A percentile compares a stretch with the other conserved stretches of the same genome.
Conservation (phyloP, 2,329 filamentous ascomycete genomes). For the Paradendryphiella salina region DNA sequence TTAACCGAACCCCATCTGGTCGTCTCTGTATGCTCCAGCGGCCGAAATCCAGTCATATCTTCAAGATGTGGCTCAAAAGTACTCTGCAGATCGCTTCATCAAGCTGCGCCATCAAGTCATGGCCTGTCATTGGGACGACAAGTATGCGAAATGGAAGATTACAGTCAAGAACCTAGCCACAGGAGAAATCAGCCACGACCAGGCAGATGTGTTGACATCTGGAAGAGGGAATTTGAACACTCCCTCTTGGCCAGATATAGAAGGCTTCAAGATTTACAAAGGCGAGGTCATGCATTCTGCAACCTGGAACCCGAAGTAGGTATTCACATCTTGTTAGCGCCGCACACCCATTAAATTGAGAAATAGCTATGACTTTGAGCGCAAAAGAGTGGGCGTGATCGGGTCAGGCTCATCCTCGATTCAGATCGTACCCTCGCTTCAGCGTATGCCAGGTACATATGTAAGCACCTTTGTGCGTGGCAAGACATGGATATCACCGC, state of each 20-base stretch:
- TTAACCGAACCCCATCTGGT: slow-evolving; percentile 50
- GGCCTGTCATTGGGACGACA: slow-evolving; percentile 41
- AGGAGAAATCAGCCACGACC: slow-evolving; percentile 31
- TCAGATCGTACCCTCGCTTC: slow-evolving; percentile 48
- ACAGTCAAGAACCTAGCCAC: slow-evolving; percentile 40
- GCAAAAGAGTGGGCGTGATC: slow-evolving; percentile 44
- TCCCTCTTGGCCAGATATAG: slow-evolving; percentile 41
- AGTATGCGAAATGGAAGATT: slow-evolving; percentile 44
- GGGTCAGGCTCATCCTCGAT: slow-evolving; percentile 47
- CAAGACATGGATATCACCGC: slow-evolving; percentile 44
- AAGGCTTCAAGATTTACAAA: slow-evolving; percentile 37
- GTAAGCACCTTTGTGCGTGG: slow-evolving; percentile 41
- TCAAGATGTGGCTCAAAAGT: slow-evolving; percentile 41
- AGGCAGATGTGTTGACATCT: slow-evolving; percentile 37
- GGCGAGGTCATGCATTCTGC: slow-evolving; percentile 46
- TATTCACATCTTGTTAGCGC: not conserved
- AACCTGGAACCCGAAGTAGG: slow-evolving; percentile 41
- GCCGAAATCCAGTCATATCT: slow-evolving; percentile 47
- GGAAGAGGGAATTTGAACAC: slow-evolving; percentile 42
- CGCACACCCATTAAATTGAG: slow-evolving; percentile 3
- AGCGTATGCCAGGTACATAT: slow-evolving; percentile 38
- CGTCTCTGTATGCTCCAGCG: slow-evolving; percentile 47
- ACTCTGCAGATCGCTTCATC: slow-evolving; percentile 45
- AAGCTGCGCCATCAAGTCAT: slow-evolving; percentile 43
- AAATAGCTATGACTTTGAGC: slow-evolving; percentile 36